phyloP scores from a whole-genome alignment of 2,329 filamentous ascomycete species.

The Cylindrodendrum hubeiense region DNA sequence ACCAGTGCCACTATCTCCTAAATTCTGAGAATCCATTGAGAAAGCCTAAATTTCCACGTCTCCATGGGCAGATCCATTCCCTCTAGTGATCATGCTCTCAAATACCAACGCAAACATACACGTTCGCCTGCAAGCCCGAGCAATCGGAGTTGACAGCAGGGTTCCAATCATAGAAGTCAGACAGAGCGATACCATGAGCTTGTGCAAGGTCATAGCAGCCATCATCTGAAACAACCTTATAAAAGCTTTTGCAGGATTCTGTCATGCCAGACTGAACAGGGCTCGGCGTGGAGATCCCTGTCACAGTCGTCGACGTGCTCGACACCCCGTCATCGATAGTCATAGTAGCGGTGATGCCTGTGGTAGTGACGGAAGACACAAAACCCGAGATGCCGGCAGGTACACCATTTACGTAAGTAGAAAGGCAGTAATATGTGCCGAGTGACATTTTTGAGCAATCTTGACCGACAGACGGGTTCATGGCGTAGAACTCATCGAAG shows the following conservation, averaged over 20 bases:
- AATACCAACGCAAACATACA: conserved; percentile 9
- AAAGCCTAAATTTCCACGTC: no score
- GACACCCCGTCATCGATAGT: neutral
- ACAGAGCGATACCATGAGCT: conserved; percentile 3
- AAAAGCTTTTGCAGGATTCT: neutral
- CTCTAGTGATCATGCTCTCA: no score
- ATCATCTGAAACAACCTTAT: neutral
- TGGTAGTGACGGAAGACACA: no score
- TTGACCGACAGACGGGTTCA: conserved; percentile 23
- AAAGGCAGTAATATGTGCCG: conserved; percentile 29
- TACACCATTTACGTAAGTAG: neutral
- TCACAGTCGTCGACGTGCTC: neutral
- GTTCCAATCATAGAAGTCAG: conserved; percentile 18
- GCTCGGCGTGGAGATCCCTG: neutral
- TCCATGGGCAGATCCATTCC: no score
- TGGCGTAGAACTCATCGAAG: conserved; percentile 20
- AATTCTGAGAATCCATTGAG: no score
- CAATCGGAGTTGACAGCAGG: conserved; percentile 5
- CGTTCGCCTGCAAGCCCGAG: neutral
- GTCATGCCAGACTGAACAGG: neutral
- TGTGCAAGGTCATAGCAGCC: neutral
- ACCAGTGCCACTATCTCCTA: no score
- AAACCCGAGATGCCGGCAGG: neutral
- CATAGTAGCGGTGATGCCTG: neutral
- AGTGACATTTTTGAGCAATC: conserved; percentile 20